Conservation (phyloP, 495 filamentous ascomycete genomes). For the Penicillium salamii region DNA sequence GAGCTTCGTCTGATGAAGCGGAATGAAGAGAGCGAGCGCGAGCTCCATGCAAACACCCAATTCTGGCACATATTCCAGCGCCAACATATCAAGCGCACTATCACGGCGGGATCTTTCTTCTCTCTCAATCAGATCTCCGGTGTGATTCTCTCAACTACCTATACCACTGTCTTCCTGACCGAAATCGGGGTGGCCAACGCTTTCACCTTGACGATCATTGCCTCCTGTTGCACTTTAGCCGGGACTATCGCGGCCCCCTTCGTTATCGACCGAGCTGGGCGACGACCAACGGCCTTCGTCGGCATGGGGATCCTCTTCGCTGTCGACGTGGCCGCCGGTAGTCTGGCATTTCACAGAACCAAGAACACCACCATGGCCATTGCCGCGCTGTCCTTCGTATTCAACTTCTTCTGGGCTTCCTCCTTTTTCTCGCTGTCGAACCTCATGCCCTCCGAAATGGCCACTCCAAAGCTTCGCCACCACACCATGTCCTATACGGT, state of each 20-base stretch:
- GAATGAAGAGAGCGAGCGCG: conserved; percentile 26
- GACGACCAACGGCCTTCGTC: conserved; percentile 36
- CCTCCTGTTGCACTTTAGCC: conserved; percentile 38
- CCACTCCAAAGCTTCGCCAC: conserved; percentile 40
- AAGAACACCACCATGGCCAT: conserved; percentile 19
- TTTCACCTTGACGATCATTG: conserved; percentile 34
- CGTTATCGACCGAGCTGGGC: conserved; percentile 33
- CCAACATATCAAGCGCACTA: conserved; percentile 31
- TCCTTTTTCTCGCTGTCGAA: conserved; percentile 33
- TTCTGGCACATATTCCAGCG: conserved; percentile 40
- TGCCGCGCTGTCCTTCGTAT: conserved; percentile 30
- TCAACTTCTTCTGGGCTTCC: conserved; percentile 41
- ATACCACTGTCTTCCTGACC: conserved; percentile 35
- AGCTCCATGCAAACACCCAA: conserved; percentile 22
- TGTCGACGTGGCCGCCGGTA: conserved; percentile 27
- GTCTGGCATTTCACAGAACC: conserved; percentile 27
- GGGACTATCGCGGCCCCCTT: conserved; percentile 37
- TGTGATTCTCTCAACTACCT: conserved; percentile 39
- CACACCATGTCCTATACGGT: conserved; percentile 42
- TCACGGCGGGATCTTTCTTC: conserved; percentile 37
- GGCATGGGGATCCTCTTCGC: conserved; percentile 31
- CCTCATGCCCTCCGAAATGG: conserved; percentile 40
- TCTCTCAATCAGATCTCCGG: conserved; percentile 41
- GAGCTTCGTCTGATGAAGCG: conserved; percentile 32
- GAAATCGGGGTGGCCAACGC: conserved; percentile 27